phyloP scores from a whole-genome alignment of 352 stramenopile species.

The Globisporangium splendens region DNA sequence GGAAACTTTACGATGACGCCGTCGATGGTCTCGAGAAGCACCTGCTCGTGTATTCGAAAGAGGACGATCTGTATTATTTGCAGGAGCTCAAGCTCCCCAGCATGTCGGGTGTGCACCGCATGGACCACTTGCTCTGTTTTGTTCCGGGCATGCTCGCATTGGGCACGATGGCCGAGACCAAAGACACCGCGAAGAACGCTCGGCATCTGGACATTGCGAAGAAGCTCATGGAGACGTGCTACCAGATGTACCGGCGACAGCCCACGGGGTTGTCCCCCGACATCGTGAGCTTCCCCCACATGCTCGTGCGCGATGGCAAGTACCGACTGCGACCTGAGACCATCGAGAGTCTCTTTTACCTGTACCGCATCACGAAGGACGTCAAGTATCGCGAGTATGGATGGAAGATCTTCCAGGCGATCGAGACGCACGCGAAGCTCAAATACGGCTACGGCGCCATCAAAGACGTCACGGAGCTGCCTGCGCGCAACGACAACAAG shows the following conservation, averaged over 20 bases:
- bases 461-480: slow-evolving; percentile 42
- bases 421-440: slow-evolving; percentile 92
- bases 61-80: slow-evolving; percentile 67
- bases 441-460: slow-evolving; percentile 85
- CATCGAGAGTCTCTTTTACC: slow-evolving; percentile 94
- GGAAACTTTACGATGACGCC: slow-evolving; percentile 92
- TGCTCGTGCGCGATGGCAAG: slow-evolving; percentile 59
- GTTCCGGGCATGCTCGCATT: slow-evolving; percentile 91
- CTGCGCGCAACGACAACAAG: slow-evolving; percentile 82
- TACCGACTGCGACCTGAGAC: slow-evolving; percentile 96
- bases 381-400: slow-evolving; percentile 93
- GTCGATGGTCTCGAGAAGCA: slow-evolving; percentile 92
- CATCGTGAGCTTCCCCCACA: slow-evolving; percentile 84
- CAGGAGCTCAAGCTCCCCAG: slow-evolving; percentile 53
- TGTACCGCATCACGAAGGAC: slow-evolving; percentile 94
- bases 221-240: slow-evolving; percentile 91
- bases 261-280: slow-evolving; percentile 93
- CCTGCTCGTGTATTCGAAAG: slow-evolving; percentile 74
- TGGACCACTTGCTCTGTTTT: slow-evolving; percentile 98
- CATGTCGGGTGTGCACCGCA: slow-evolving; percentile 53
- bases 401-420: slow-evolving; percentile 93
- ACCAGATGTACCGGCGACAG: slow-evolving; percentile 93
- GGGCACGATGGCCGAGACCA: slow-evolving; percentile 68
- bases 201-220: slow-evolving; percentile 85
- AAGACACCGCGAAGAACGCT: slow-evolving; percentile 67